A percentile compares a stretch with the other conserved stretches of the same genome.
Conservation (phyloP, 169 alveolate genomes). For the Plasmodium blacklocki region DNA sequence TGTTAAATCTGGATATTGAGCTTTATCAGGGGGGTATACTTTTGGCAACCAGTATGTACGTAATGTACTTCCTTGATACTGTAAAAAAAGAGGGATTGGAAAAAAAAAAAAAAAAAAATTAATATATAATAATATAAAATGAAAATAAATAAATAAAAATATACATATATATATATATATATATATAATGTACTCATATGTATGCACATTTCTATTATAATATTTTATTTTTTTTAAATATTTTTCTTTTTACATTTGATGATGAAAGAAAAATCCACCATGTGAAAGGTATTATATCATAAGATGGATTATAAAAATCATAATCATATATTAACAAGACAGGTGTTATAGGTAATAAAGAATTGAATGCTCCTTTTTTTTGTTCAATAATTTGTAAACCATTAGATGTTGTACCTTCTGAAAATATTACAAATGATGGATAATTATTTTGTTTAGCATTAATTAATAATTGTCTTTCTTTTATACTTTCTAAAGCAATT, state of each 20-base stretch:
- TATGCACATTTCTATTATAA: no score
- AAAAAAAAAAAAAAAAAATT: no score
- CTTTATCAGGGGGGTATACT: conserved; percentile 50
- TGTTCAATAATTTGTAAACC: conserved; percentile 52
- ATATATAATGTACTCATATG: no score
- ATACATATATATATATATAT: background rate
- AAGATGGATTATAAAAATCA: conserved; percentile 53
- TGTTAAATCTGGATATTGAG: conserved; percentile 31
- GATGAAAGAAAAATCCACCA: conserved; percentile 48
- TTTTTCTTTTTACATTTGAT: conserved; percentile 21
- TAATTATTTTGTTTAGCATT: conserved; percentile 28
- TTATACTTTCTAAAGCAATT: conserved; percentile 40
- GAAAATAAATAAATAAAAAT: background rate
- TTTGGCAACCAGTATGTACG: conserved; percentile 60
- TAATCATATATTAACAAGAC: conserved; percentile 49
- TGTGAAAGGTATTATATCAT: conserved; percentile 54
- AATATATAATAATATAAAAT: background rate
- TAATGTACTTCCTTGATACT: conserved; percentile 34
- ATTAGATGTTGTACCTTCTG: conserved; percentile 73
- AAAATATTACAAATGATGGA: conserved; percentile 71
- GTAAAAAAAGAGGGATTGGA: conserved; percentile 1
- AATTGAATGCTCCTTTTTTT: conserved; percentile 62
- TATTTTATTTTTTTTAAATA: background rate
- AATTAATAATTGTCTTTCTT: conserved; percentile 40
- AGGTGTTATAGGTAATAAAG: conserved; percentile 61